A percentile compares a stretch with the other conserved stretches of the same genome.
phyloP scores from a whole-genome alignment of 192 early-diverging fungal species.

The Pilobolus umbonatus region DNA sequence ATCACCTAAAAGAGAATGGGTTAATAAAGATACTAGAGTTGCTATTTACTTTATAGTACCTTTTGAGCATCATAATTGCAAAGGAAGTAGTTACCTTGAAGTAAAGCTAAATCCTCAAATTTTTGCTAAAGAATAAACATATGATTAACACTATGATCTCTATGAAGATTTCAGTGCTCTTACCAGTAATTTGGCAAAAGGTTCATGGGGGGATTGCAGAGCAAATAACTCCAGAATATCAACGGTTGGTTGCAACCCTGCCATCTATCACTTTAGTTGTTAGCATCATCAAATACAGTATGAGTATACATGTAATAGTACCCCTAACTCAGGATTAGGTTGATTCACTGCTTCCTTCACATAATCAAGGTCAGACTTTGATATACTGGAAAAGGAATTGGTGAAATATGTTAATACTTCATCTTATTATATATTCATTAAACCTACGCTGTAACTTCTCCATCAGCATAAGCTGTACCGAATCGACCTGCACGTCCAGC shows the following conservation, averaged over 20 bases:
- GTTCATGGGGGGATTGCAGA: constrained; percentile 56
- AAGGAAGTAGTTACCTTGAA: constrained; percentile 67
- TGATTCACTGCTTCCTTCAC: constrained; percentile 29
- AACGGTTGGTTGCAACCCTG: constrained; percentile 68
- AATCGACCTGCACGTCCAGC: constrained; percentile 89
- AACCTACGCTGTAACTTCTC: constrained; percentile 68
- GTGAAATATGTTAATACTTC: no score
- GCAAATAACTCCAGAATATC: constrained; percentile 79
- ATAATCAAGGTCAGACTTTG: constrained; percentile 13
- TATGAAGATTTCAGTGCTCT: no score
- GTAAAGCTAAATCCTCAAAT: constrained; percentile 66
- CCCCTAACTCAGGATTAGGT: constrained; percentile 27
- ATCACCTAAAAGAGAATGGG: constrained; percentile 29
- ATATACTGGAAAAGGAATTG: constrained; percentile 13
- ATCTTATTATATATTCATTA: neutral
- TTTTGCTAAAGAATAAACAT: constrained; percentile 36
- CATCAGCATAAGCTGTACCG: constrained; percentile 58
- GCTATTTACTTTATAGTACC: constrained; percentile 14
- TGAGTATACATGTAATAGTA: constrained; percentile 2
- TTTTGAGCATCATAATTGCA: constrained; percentile 69
- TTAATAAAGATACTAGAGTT: neutral
- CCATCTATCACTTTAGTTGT: constrained; percentile 29
- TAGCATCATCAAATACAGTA: neutral
- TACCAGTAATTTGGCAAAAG: constrained; percentile 61
- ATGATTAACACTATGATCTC: neutral